Evolutionary conservation across 768 basidiomycete species (phyloP), one percentile per base, ranked within the genome.

Genomic region (Auricularia sp.): DNA sequence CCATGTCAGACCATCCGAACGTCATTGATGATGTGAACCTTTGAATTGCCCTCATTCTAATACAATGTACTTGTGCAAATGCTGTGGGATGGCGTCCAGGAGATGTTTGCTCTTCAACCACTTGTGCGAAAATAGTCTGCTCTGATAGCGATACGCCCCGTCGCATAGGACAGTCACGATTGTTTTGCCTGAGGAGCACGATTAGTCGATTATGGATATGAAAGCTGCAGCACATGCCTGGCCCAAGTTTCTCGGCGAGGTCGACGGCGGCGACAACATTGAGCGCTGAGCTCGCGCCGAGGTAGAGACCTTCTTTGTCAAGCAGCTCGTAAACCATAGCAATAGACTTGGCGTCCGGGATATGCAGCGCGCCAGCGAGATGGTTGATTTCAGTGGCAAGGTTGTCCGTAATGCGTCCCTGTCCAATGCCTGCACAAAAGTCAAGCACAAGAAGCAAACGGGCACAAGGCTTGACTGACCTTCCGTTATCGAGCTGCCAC

Each of bases 91-190:
- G 29, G 88, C 86, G 39, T 82, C 78, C 51, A 83, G 81, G 62
- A 99, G 78, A 0, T 82, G 86, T 73, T 98, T 98, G 42, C 82
- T 78, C 72, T 86, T 79, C 59, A 99, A 77, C 97, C 97, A 99
- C 69, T 85, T 84, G 74, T 90, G 90, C 16, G 94, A 97, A 79
- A 99, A 99, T 42, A 99, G 78, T 11, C 97, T 84, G 67, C 92
- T 95, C 77, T 98, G 97, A 73, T 99, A 97, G 72, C 97, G 84
- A 72, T 98, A 96, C 56, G 97, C 97, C 6, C 96, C 97, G 72
- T 99, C 97, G 74, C 90, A 92, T 45, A 99, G 77, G 63, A 98
- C 82, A 3, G 97, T 99, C 1, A 86, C 94, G 35, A 98, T 80
- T 16, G 82, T 92, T 24, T 89, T 88, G 42, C 90, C 91, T 94